Evolutionary conservation across 2,329 filamentous ascomycete genomes (phyloP).

Genomic region (Cytospora piceae): DNA sequence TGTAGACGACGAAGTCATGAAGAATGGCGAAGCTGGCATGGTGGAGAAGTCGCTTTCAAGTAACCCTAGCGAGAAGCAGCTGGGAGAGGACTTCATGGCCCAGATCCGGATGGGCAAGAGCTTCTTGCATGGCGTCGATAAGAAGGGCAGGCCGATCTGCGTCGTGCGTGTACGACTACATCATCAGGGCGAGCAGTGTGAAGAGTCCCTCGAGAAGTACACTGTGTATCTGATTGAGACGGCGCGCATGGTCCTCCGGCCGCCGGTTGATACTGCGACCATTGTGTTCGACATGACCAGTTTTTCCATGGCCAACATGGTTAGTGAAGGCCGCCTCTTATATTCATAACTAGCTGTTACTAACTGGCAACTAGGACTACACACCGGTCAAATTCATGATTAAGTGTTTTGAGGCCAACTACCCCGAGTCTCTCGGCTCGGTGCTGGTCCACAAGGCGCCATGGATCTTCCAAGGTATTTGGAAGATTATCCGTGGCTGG

Average conservation of each 20-base stretch:
- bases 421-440: conserved; percentile 87
- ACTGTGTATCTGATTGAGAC: conserved; percentile 96
- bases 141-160: conserved; percentile 82
- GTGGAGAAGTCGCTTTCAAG: conserved; percentile 59
- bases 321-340: conserved; percentile 41
- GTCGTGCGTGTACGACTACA: conserved; percentile 84
- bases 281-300: conserved; percentile 95
- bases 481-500: conserved; percentile 95
- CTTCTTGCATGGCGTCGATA: conserved; percentile 87
- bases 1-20: conserved; percentile 87
- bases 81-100: conserved; percentile 75
- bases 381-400: conserved; percentile 98
- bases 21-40: conserved; percentile 72
- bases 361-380: conserved; percentile 68
- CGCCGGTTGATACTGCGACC: conserved; percentile 90
- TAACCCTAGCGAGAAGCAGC: conserved; percentile 66
- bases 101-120: conserved; percentile 92
- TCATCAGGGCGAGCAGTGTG: conserved; percentile 78
- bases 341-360: background rate
- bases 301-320: conserved; percentile 95
- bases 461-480: conserved; percentile 96
- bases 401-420: conserved; percentile 98
- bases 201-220: conserved; percentile 81
- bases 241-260: conserved; percentile 77
- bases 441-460: conserved; percentile 95